Base-by-base conservation (phyloP, 2,329 filamentous ascomycete species). In the Fusarium sp. region DNA sequence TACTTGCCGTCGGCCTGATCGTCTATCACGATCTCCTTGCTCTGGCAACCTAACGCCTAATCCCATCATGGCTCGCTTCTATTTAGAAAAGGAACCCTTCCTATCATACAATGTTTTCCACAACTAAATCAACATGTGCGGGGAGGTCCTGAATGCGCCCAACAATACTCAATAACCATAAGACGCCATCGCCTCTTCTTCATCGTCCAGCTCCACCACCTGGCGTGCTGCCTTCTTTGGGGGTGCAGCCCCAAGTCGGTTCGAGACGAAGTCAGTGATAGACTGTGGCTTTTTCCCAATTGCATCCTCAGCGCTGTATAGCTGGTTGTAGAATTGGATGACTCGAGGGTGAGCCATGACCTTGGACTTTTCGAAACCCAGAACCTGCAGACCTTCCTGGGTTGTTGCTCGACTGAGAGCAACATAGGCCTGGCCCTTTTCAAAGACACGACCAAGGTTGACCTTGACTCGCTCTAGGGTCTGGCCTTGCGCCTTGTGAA, bases 371-470 rank as follows among this genome's bases (percentile, higher is more conserved):
- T 98, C 94, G 78, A 99, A 99, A 39, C 94, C 89, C 58, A 96
- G 83, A 14, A 99, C 95, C 80, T 98, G 95, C 22, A 99, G 85
- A 1, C 97, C 97, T 20, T 91, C 89, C 85, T 98, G 95, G 68
- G 89, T 94, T 2, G 95, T 97, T 16, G 97, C 97, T 83, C 97
- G 94, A 86, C 94, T 97, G 16, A 99, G 90, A 61, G 97, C 97
- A 61, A 99, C 97, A 80, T 99, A 99, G 7, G 97, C 97, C 82
- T 99, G 97, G 0, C 97, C 97, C 83, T 98, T 98, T 82, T 99
- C 97, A 78, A 99, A 99, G 1, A 98, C 94, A 71, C 91, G 93
- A 33, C 95, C 94, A 1, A 99, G 87, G 81, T 99, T 95, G 29
- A 99, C 97, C 80, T 97, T 97, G 69, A 99, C 97, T 60, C 96